Base-by-base conservation (phyloP, 2,329 filamentous ascomycete genomes). In the Fusarium pseudoanthophilum region DNA sequence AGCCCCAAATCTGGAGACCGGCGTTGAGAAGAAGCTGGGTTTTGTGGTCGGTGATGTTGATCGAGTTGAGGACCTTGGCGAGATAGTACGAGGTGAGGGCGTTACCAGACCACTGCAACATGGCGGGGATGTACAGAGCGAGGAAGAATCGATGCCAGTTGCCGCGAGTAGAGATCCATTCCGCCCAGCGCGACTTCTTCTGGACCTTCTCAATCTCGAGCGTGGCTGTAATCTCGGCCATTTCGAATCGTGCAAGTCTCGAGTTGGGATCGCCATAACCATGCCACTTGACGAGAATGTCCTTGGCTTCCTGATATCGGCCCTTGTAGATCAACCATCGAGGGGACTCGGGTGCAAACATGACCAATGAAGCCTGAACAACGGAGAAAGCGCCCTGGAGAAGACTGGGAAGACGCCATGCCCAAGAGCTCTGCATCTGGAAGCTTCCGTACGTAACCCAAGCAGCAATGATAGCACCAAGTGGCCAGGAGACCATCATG, bases 351-450 rank as follows among this genome's bases (percentile, higher is more conserved):
- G 76, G 76, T 0, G 73, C 71, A 11, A 75, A 75, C n/a, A 77
- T 13, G 6, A 60, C 67, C 7, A 77, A 26, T 0, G 49, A 34
- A 0, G 60, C 64, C 24, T 77, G 75, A 1, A 67, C 6, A 4
- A 77, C 30, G 1, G 75, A 75, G 26, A 84, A 84, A 40, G 76
- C 78, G 1, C 68, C 67, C 69, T 88, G 86, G 4, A 88, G 75
- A 7, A 86, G 78, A 37, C 85, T 87, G 1, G 86, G 86, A 7
- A 87, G 78, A 49, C 86, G 82, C 85, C 86, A 88, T n/a, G 84
- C 81, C 85, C 84, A 86, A 57, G 79, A 81, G 60, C 74, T 81
- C 24, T 60, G 3, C 69, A 84, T 83, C 46, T 80, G 80, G 28
- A 82, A 79, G 1, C 83, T 85, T 24, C 84, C 85, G 52, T 82